These are phyloP conservation scores for Remersonia thermophila DNA, from an alignment of 2,329 filamentous ascomycete species.

Conservation along the genomic window DNA sequence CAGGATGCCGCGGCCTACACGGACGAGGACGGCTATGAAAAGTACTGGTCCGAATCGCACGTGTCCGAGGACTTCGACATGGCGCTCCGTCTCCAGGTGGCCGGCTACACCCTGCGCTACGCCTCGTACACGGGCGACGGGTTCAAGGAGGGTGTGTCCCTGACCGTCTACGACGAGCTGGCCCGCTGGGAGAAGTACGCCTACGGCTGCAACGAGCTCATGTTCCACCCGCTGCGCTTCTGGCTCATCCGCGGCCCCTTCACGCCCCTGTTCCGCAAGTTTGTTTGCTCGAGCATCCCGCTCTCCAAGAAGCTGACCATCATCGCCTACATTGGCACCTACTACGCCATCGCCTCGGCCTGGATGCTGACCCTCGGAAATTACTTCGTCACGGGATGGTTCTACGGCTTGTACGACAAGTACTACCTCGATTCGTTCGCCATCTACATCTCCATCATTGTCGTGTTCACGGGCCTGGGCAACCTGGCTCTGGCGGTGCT, in stretches of 20 bases:
- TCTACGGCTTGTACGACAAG: conserved; percentile 64
- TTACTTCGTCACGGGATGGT: conserved; percentile 68
- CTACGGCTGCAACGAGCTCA: conserved; percentile 69
- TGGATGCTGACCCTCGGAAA: conserved; percentile 63
- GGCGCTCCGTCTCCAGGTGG: conserved; percentile 62
- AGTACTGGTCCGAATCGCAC: conserved; percentile 71
- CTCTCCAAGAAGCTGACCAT: conserved; percentile 67
- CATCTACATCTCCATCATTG: conserved; percentile 69
- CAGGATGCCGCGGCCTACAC: conserved; percentile 56
- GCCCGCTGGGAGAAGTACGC: conserved; percentile 82
- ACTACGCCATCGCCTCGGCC: conserved; percentile 65
- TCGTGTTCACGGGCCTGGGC: conserved; percentile 64
- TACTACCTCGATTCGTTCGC: conserved; percentile 71
- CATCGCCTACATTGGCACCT: conserved; percentile 66
- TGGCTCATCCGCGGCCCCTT: conserved; percentile 66
- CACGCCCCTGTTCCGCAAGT: conserved; percentile 63
- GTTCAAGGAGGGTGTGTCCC: conserved; percentile 72
- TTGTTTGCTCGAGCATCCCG: conserved; percentile 60
- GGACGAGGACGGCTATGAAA: conserved; percentile 60
- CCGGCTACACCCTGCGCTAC: conserved; percentile 60
- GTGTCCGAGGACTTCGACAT: conserved; percentile 77
- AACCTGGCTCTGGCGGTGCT: conserved; percentile 61
- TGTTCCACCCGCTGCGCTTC: conserved; percentile 65
- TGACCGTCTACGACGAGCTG: conserved; percentile 75
- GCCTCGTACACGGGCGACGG: conserved; percentile 63